Conservation (phyloP, 1,284 basidiomycete genomes). For the Rhodotorula mucilaginosa region DNA sequence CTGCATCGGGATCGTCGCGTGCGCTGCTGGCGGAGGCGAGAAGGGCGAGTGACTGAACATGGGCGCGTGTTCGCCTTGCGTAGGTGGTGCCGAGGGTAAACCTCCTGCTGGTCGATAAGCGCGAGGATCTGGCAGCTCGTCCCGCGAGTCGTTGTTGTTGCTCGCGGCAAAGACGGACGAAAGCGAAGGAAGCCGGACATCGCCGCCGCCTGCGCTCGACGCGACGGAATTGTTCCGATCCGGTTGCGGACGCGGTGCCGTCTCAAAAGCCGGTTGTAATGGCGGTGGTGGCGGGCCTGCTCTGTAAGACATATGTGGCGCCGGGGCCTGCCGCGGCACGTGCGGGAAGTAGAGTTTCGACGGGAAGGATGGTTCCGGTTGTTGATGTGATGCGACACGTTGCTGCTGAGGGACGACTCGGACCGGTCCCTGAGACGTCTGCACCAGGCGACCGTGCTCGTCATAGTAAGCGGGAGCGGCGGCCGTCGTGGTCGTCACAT, state of each 20-base stretch:
- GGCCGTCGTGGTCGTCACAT: not conserved
- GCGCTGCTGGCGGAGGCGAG: constrained; percentile 3
- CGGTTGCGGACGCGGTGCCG: not conserved
- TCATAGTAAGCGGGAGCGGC: not conserved
- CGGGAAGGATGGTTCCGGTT: not conserved
- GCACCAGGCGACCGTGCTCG: too few species aligned
- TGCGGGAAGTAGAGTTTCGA: constrained; percentile 32
- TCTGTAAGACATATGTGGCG: not conserved
- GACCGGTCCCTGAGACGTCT: not conserved
- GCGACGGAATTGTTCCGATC: not conserved
- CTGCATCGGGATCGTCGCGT: not conserved
- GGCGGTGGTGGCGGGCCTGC: not conserved
- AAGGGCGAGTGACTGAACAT: constrained; percentile 11
- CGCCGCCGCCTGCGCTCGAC: not conserved
- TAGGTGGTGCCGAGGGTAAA: not conserved
- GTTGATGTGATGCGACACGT: not conserved
- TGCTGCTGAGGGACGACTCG: not conserved
- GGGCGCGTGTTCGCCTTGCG: constrained; percentile 1
- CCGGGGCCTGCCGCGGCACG: constrained; percentile 11
- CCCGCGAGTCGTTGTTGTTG: not conserved
- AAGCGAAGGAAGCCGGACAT: not conserved
- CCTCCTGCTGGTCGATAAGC: not conserved
- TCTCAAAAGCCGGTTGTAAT: not conserved
- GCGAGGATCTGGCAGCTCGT: not conserved
- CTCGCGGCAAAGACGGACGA: not conserved